These are phyloP conservation scores for Emergomyces orientalis DNA, from an alignment of 2,329 filamentous ascomycete species.

Conservation along the genomic window DNA sequence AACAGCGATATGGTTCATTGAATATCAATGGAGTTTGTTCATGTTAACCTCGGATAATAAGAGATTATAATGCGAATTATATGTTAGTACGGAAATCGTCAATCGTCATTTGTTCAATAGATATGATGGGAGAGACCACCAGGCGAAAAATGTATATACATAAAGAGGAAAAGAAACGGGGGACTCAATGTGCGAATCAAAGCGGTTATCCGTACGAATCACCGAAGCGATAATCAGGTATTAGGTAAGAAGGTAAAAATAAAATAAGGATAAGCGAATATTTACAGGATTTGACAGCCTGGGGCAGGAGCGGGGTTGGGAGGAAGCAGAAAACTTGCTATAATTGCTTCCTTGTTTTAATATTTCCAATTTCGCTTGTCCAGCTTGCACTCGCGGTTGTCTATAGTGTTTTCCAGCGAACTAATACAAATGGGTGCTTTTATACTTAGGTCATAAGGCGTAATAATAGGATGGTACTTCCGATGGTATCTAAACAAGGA, in stretches of 20 bases:
- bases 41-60: neutral
- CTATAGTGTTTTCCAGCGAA: neutral
- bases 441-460: neutral
- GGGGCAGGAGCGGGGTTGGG: neutral
- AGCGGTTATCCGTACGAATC: neutral
- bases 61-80: neutral
- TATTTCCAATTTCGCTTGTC: neutral
- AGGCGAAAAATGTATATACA: neutral
- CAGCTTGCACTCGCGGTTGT: neutral
- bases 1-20: too few species aligned
- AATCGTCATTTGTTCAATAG: neutral
- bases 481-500: conserved; percentile 39
- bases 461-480: neutral
- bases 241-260: neutral
- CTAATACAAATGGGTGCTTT: neutral
- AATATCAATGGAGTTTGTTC: too few species aligned
- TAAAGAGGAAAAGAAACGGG: neutral
- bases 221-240: neutral
- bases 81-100: neutral
- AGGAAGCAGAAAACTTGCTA: too few species aligned
- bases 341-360: neutral
- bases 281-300: neutral
- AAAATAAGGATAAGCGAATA: neutral
- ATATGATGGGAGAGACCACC: neutral
- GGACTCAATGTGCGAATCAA: neutral